A percentile compares a stretch with the other conserved stretches of the same genome.
These are phyloP conservation scores for Clavispora carvajalis DNA, from an alignment of 805 yeast genomes.

Conservation along the genomic window DNA sequence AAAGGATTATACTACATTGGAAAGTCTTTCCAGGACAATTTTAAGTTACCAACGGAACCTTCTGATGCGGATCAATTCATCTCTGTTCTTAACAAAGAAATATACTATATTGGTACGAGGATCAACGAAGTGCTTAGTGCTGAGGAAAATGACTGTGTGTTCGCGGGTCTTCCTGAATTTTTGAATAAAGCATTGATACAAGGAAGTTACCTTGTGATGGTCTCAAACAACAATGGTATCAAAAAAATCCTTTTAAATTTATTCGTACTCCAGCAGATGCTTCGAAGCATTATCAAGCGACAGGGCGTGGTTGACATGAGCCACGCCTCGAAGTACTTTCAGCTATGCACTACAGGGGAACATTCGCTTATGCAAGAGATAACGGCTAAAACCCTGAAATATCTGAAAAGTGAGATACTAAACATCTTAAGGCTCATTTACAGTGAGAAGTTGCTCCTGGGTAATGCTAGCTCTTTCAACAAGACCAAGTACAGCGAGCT, in stretches of 20 bases:
- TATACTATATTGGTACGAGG: slow-evolving; percentile 42
- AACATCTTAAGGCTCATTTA: slow-evolving; percentile 51
- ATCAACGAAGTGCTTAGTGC: slow-evolving; percentile 31
- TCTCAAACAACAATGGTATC: slow-evolving; percentile 55
- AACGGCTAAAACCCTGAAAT: slow-evolving; percentile 27
- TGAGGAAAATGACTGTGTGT: slow-evolving; percentile 25
- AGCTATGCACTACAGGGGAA: slow-evolving; percentile 47
- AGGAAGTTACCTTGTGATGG: slow-evolving; percentile 46
- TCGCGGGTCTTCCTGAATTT: slow-evolving; percentile 45
- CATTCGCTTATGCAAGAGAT: slow-evolving; percentile 40
- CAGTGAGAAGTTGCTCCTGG: slow-evolving; percentile 39
- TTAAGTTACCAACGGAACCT: slow-evolving; percentile 50
- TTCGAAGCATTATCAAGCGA: slow-evolving; percentile 49
- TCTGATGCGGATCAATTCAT: slow-evolving; percentile 58
- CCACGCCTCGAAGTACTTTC: slow-evolving; percentile 51
- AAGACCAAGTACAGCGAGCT: slow-evolving; percentile 35
- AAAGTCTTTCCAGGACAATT: slow-evolving; percentile 42
- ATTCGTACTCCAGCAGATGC: slow-evolving; percentile 62
- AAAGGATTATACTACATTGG: slow-evolving; percentile 49
- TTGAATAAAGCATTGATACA: slow-evolving; percentile 48
- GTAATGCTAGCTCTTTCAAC: slow-evolving; percentile 33
- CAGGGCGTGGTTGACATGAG: slow-evolving; percentile 52
- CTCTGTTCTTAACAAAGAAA: slow-evolving; percentile 44
- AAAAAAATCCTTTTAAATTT: slow-evolving; percentile 56
- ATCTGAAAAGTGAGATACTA: slow-evolving; percentile 40